Base-by-base conservation (phyloP, 805 yeast species). In the Lachancea sp. region DNA sequence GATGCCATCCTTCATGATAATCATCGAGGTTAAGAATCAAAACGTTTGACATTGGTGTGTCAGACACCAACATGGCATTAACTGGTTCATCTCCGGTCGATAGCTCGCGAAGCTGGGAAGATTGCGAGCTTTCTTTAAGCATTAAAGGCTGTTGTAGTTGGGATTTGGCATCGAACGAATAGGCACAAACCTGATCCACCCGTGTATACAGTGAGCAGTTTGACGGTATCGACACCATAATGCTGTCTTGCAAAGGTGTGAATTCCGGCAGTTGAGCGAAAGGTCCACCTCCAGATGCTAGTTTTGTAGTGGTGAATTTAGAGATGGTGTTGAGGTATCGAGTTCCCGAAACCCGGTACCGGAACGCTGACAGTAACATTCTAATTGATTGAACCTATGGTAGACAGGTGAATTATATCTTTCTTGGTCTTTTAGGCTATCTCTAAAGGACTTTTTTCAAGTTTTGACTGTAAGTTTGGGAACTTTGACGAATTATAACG, bases 231-330 rank as follows among this genome's bases (percentile, higher is more conserved):
- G 53, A 51, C 13, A 56, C 41, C 35, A 57, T 19, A 3, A 57
- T 45, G 6, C 60, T 51, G 32, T 50, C 60, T 27, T 50, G 55
- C 18, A 57, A 32, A 10, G 53, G 53, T 22, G 38, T 46, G 27
- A 53, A 47, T 35, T 51, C 57, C 22, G 60, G 61, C 12, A 56
- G 45, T 32, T 61, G 63, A 18, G 61, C 48, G 42, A 64, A 63
- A 3, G 62, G 60, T 0, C 67, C 68, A 3, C 56, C 41, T 1
- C 63, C 63, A 2, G 65, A 59, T 3, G 59, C 60, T 36, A 42
- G 44, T 43, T 52, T 54, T 34, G 44, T 54, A 15, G 39, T 25
- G 18, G 56, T 45, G 46, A 56, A 51, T 29, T 49, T 44, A 7
- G 53, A 44, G 7, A 42, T 7, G 22, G 38, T 15, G 12, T 33